A percentile compares a stretch with the other conserved stretches of the same genome.
These are phyloP conservation scores for Colletotrichum sp. DNA, from an alignment of 2,329 filamentous ascomycete species.

Conservation along the genomic window DNA sequence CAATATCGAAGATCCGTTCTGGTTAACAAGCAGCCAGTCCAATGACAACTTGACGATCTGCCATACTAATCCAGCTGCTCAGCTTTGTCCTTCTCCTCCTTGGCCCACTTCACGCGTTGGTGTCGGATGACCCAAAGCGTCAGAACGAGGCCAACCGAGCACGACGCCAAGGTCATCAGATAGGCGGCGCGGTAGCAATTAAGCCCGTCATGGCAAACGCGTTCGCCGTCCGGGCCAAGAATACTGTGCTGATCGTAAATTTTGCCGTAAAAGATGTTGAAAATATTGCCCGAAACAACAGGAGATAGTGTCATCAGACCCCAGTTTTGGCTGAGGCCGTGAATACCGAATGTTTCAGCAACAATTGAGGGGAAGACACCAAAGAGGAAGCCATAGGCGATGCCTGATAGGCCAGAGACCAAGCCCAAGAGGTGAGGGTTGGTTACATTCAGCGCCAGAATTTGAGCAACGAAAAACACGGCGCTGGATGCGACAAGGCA, in stretches of 20 bases:
- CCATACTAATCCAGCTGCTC: slow-evolving; percentile 39
- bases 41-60: neutral
- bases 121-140: slow-evolving; percentile 74
- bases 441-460: slow-evolving; percentile 74
- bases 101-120: slow-evolving; percentile 48
- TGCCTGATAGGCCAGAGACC: slow-evolving; percentile 82
- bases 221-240: slow-evolving; percentile 70
- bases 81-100: slow-evolving; percentile 39
- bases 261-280: slow-evolving; percentile 87
- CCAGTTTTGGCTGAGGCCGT: slow-evolving; percentile 93
- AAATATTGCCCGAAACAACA: slow-evolving; percentile 86
- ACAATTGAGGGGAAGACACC: slow-evolving; percentile 91
- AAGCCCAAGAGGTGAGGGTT: slow-evolving; percentile 79
- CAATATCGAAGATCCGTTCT: neutral
- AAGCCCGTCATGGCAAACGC: slow-evolving; percentile 77
- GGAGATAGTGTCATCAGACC: slow-evolving; percentile 92
- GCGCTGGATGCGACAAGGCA: slow-evolving; percentile 79
- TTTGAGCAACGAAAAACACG: slow-evolving; percentile 81
- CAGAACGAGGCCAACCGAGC: slow-evolving; percentile 69
- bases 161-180: slow-evolving; percentile 75
- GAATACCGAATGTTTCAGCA: slow-evolving; percentile 89
- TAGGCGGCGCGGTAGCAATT: slow-evolving; percentile 85
- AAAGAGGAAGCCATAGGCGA: slow-evolving; percentile 93
- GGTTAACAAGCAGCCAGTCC: neutral
- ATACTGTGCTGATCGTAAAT: slow-evolving; percentile 84